phyloP scores from a whole-genome alignment of 371 early-diverging fungal species.

The Gilbertella persicaria region DNA sequence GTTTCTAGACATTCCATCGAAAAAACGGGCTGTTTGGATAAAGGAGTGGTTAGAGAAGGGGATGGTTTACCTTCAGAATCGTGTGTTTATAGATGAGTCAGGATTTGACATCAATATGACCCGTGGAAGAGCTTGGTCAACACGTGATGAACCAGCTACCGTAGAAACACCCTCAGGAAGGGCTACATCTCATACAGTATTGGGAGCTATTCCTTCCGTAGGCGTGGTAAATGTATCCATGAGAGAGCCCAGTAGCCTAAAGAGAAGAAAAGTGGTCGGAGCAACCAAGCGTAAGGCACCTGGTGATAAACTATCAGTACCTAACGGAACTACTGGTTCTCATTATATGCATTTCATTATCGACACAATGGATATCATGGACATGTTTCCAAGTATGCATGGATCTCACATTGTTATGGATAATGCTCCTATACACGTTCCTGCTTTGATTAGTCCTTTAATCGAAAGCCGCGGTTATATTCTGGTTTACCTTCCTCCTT shows the following conservation, averaged over 20 bases:
- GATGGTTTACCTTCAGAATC: background rate
- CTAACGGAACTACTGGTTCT: too few relatives aligned
- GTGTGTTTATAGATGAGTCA: too few relatives aligned
- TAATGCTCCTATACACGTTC: too few relatives aligned
- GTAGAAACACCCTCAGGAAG: constrained; percentile 6
- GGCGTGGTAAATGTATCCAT: constrained; percentile 9
- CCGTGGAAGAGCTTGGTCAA: constrained; percentile 3
- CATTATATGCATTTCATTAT: too few relatives aligned
- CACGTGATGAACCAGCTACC: constrained; percentile 2
- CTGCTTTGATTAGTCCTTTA: too few relatives aligned
- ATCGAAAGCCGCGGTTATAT: too few relatives aligned
- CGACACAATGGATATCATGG: too few relatives aligned
- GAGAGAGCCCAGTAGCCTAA: constrained; percentile 2
- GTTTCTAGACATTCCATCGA: constrained; percentile 6
- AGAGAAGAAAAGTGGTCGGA: constrained; percentile 9
- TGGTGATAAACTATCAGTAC: constrained; percentile 8
- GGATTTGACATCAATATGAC: too few relatives aligned
- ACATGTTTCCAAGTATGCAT: too few relatives aligned
- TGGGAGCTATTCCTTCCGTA: constrained; percentile 7
- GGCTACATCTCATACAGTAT: constrained; percentile 7
- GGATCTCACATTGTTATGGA: too few relatives aligned
- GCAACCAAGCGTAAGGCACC: constrained; percentile 12
- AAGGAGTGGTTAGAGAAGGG: constrained; percentile 6
- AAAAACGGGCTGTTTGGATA: constrained; percentile 13
- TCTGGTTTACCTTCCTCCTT: too few relatives aligned